Evolutionary conservation across 2,329 filamentous ascomycete genomes (phyloP).

Genomic region (Chaetothyriales sp.): DNA sequence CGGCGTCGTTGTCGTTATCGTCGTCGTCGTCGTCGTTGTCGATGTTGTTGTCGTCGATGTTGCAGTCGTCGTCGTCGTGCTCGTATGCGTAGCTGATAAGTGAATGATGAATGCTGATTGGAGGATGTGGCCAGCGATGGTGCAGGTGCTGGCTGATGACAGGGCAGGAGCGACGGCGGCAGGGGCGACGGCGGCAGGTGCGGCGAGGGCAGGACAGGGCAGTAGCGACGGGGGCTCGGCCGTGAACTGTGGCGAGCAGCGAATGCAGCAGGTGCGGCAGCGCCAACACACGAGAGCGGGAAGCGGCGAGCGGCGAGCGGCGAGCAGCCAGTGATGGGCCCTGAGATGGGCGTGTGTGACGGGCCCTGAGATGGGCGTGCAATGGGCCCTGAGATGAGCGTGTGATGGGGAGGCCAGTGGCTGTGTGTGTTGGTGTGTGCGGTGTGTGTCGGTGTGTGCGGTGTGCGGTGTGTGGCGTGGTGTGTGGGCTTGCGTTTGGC

Average conservation of each 20-base stretch:
- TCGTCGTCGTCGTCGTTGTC: too few relatives aligned
- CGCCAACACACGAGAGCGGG: background rate
- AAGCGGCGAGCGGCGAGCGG: background rate
- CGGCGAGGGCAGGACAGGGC: background rate
- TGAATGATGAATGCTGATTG: too few relatives aligned
- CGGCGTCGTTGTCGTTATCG: too few relatives aligned
- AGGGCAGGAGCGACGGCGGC: too few relatives aligned
- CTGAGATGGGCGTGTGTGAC: too few relatives aligned
- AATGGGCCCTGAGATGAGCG: background rate
- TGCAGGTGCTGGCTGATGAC: too few relatives aligned
- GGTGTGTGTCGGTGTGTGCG: background rate
- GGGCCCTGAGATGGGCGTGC: too few relatives aligned
- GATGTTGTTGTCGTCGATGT: too few relatives aligned
- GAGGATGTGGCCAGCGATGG: too few relatives aligned
- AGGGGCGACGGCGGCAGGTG: background rate
- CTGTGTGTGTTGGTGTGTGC: background rate
- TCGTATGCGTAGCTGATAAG: too few relatives aligned
- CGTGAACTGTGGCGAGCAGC: background rate
- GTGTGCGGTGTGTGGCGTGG: background rate
- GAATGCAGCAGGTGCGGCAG: background rate
- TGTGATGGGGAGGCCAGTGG: background rate
- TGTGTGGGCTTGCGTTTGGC: background rate
- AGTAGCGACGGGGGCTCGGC: background rate
- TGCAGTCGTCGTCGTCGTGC: too few relatives aligned
- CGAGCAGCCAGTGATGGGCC: background rate